phyloP scores from a whole-genome alignment of 1,284 basidiomycete species.

The Pyrrhoderma noxium region DNA sequence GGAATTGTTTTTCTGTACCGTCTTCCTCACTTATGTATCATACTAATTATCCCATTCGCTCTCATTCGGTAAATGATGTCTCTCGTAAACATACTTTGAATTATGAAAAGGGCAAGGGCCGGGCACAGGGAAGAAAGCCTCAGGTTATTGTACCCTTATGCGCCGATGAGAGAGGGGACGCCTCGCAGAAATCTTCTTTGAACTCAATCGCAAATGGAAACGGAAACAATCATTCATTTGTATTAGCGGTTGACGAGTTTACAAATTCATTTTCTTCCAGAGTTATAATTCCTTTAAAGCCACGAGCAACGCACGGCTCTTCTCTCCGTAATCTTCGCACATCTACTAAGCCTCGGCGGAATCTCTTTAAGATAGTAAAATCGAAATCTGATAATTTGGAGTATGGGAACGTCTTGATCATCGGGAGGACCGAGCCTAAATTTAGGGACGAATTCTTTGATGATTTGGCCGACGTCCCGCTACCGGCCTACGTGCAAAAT shows the following conservation, averaged over 20 bases:
- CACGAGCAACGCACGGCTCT: background rate
- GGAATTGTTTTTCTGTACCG: background rate
- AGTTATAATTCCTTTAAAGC: conserved; percentile 8
- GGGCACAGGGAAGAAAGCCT: too few species aligned
- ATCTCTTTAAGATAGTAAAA: background rate
- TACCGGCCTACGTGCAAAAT: conserved; percentile 14
- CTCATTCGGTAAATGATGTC: conserved; percentile 7
- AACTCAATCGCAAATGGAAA: background rate
- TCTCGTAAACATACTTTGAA: background rate
- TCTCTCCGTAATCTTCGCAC: conserved; percentile 11
- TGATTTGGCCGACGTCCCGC: conserved; percentile 3
- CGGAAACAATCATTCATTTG: background rate
- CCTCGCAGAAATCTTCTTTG: background rate
- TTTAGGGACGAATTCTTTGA: background rate
- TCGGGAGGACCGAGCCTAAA: background rate
- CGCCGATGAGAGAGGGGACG: background rate
- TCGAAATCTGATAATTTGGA: background rate
- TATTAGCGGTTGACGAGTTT: conserved; percentile 14
- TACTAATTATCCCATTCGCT: background rate
- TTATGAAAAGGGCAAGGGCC: background rate
- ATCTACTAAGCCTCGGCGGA: background rate
- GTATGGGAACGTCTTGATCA: conserved; percentile 11
- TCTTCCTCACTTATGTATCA: background rate
- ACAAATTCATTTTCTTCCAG: conserved; percentile 15
- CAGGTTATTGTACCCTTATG: too few species aligned